phyloP scores from a whole-genome alignment of 371 early-diverging fungal genomes.

The Zancudomyces culisetae region DNA sequence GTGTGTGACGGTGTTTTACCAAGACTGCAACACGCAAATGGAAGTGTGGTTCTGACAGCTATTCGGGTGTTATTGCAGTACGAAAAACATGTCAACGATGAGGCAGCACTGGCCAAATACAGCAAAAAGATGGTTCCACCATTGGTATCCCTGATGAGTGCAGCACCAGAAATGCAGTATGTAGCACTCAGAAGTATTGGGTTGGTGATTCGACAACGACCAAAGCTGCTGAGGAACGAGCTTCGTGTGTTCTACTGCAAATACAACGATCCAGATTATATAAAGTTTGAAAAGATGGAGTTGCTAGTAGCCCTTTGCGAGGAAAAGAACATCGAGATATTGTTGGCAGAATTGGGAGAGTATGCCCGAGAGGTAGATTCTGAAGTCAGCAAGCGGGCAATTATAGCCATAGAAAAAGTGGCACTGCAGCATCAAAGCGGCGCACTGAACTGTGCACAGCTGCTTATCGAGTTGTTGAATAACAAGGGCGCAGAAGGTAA shows the following conservation, averaged over 20 bases:
- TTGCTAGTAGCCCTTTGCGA: constrained; percentile 67
- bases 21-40: constrained; percentile 80
- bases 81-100: constrained; percentile 41
- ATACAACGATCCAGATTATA: constrained; percentile 92
- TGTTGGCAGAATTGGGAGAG: constrained; percentile 81
- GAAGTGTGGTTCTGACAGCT: constrained; percentile 74
- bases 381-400: constrained; percentile 83
- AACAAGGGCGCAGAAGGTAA: constrained; percentile 26
- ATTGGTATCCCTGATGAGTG: constrained; percentile 67
- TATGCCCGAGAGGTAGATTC: constrained; percentile 92
- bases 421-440: constrained; percentile 81
- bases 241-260: constrained; percentile 87
- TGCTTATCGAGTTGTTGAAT: constrained; percentile 73
- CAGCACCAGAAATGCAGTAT: constrained; percentile 82
- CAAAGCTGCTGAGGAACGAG: constrained; percentile 63
- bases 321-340: constrained; percentile 57
- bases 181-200: constrained; percentile 81
- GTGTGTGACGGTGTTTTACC: constrained; percentile 75
- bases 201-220: constrained; percentile 62
- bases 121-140: constrained; percentile 79
- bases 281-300: constrained; percentile 82
- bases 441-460: constrained; percentile 70
- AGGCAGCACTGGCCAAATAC: constrained; percentile 39
- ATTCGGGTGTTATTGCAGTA: constrained; percentile 47
- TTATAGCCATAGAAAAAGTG: constrained; percentile 78